phyloP scores from a whole-genome alignment of 805 yeast species.

The Cyberlindnera sargentensis region DNA sequence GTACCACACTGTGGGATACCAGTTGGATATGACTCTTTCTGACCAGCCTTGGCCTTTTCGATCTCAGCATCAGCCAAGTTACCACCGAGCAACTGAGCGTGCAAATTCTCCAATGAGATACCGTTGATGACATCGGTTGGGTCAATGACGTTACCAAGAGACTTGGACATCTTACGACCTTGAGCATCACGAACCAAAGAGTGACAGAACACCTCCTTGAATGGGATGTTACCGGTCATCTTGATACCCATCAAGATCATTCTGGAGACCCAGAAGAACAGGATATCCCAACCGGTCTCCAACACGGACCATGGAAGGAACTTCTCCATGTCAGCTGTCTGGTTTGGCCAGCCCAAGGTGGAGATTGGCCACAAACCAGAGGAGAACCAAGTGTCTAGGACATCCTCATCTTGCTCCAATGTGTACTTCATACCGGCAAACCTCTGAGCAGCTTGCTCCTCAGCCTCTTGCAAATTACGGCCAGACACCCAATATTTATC shows the following conservation, averaged over 20 bases:
- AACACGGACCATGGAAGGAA: conserved; percentile 90
- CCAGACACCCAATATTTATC: conserved; percentile 90
- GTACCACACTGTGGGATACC: conserved; percentile 99
- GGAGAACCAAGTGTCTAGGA: conserved; percentile 97
- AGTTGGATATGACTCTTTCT: conserved; percentile 81
- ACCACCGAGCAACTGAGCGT: conserved; percentile 69
- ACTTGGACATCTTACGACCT: conserved; percentile 98
- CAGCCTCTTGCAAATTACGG: conserved; percentile 75
- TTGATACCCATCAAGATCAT: conserved; percentile 91
- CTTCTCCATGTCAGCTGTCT: conserved; percentile 61
- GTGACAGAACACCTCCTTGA: conserved; percentile 96
- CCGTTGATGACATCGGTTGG: conserved; percentile 93
- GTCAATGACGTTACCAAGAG: conserved; percentile 93
- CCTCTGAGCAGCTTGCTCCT: conserved; percentile 65
- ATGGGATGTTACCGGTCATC: conserved; percentile 86
- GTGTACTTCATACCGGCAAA: conserved; percentile 66
- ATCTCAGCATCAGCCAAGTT: conserved; percentile 87
- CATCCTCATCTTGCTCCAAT: conserved; percentile 58
- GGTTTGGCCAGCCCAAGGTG: conserved; percentile 92
- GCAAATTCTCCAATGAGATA: conserved; percentile 71
- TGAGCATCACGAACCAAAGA: conserved; percentile 98
- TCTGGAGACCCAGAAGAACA: conserved; percentile 98
- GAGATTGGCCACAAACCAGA: conserved; percentile 98
- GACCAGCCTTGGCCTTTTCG: conserved; percentile 82
- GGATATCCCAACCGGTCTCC: conserved; percentile 99